phyloP scores from a whole-genome alignment of 2,329 filamentous ascomycete genomes.

The Elsinoe perseae region DNA sequence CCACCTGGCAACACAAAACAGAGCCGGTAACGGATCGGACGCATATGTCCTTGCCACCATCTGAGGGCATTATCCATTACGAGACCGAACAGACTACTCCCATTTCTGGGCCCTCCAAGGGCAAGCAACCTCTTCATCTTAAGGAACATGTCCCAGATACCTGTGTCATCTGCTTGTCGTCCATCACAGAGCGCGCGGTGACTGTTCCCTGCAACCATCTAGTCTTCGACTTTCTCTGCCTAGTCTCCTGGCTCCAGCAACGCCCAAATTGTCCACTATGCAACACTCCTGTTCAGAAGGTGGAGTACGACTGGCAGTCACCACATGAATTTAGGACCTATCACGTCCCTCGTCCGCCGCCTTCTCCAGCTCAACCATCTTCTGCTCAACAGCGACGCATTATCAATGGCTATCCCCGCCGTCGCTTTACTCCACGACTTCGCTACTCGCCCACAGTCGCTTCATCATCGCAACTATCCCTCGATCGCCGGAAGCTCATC shows the following conservation, averaged over 20 bases:
- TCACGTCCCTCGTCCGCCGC: constrained; percentile 34
- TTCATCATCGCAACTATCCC: constrained; percentile 27
- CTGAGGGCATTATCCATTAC: not conserved
- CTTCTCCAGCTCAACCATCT: constrained; percentile 16
- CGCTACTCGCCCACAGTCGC: not conserved
- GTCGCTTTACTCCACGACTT: not conserved
- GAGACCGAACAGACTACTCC: constrained; percentile 8
- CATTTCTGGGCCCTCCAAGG: constrained; percentile 24
- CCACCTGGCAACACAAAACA: not conserved
- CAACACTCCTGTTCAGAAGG: constrained; percentile 45
- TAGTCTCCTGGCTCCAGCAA: constrained; percentile 72
- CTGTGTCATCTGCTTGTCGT: constrained; percentile 84
- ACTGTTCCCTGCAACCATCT: constrained; percentile 70
- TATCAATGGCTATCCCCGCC: not conserved
- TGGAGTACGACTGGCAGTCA: constrained; percentile 57
- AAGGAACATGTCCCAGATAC: constrained; percentile 33
- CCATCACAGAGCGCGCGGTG: constrained; percentile 62
- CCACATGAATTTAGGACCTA: constrained; percentile 52
- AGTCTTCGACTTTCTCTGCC: constrained; percentile 78
- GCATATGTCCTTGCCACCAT: constrained; percentile 13
- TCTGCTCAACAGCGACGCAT: not conserved
- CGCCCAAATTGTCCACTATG: constrained; percentile 72
- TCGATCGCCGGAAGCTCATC: constrained; percentile 59
- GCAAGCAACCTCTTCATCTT: constrained; percentile 4
- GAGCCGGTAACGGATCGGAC: not conserved